These are phyloP conservation scores for Fusarium nygamai DNA, from an alignment of 2,329 filamentous ascomycete genomes.

Conservation along the genomic window DNA sequence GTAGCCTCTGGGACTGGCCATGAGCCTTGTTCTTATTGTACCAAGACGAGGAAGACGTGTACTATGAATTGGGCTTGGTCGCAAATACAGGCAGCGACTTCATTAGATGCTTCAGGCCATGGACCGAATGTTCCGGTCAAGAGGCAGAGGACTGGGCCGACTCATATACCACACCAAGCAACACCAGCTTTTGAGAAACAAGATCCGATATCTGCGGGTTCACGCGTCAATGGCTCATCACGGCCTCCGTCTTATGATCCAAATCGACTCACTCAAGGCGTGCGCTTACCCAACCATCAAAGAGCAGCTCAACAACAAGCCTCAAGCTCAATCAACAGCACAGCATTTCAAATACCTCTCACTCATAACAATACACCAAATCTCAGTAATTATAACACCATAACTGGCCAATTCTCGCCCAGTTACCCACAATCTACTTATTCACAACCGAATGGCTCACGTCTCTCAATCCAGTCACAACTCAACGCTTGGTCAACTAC, in stretches of 20 bases:
- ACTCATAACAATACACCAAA: not conserved
- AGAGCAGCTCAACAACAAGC: not conserved
- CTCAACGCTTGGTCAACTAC: conserved; percentile 1
- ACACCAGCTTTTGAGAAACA: not conserved
- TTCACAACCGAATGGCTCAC: conserved; percentile 4
- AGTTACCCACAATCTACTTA: not conserved
- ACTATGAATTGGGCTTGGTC: conserved; percentile 42
- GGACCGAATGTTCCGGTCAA: conserved; percentile 5
- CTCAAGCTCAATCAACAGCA: not conserved
- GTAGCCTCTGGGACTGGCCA: not conserved
- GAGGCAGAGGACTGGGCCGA: conserved; percentile 1
- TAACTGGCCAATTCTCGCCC: not conserved
- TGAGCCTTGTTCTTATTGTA: conserved; percentile 45
- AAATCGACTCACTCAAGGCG: not conserved
- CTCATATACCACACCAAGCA: too few relatives aligned
- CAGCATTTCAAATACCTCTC: not conserved
- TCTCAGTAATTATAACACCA: not conserved
- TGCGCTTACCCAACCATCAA: not conserved
- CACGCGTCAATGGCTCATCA: not conserved
- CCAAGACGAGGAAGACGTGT: conserved; percentile 46
- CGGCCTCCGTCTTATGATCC: not conserved
- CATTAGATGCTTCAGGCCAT: conserved; percentile 3
- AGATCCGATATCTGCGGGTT: not conserved
- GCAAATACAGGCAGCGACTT: conserved; percentile 21
- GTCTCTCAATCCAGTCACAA: not conserved